These are phyloP conservation scores for Phyllachora maydis DNA, from an alignment of 2,329 filamentous ascomycete genomes.

Conservation along the genomic window DNA sequence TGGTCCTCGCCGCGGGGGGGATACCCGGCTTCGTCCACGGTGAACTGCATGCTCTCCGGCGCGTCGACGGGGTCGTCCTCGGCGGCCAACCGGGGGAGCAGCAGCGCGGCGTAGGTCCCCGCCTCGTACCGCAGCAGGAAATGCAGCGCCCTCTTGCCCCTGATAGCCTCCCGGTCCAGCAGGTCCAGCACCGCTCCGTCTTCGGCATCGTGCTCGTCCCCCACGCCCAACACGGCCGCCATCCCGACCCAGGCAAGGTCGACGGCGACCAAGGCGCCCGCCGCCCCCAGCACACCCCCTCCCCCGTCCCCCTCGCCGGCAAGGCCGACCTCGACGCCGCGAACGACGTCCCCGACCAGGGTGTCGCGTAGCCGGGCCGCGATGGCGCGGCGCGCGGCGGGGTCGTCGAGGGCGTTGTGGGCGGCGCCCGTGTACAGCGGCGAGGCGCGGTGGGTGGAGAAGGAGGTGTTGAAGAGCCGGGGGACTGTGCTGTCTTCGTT, in stretches of 20 bases:
- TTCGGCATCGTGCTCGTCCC: conserved; percentile 5
- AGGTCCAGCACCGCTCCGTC: conserved; percentile 3
- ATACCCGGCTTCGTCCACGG: background rate
- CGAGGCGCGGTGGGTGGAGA: conserved; percentile 32
- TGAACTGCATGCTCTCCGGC: background rate
- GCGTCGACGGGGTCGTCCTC: background rate
- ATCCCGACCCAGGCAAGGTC: conserved; percentile 22
- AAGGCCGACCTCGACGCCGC: conserved; percentile 32
- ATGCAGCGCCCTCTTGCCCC: conserved; percentile 13
- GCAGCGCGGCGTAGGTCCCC: conserved; percentile 24
- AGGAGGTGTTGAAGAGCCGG: conserved; percentile 36
- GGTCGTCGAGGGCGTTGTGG: conserved; percentile 13
- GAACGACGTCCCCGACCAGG: conserved; percentile 36
- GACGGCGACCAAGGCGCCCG: conserved; percentile 23
- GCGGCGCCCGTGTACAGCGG: conserved; percentile 26
- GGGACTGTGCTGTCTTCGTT: conserved; percentile 4
- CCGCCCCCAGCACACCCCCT: conserved; percentile 15
- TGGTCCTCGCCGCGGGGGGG: background rate
- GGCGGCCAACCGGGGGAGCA: conserved; percentile 17
- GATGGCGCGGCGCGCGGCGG: conserved; percentile 15
- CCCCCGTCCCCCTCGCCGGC: conserved; percentile 12
- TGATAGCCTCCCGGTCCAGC: conserved; percentile 3
- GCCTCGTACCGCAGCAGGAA: conserved; percentile 32
- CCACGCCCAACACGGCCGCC: conserved; percentile 9
- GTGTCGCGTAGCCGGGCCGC: conserved; percentile 28